Percentiles rank a stretch among this genome's conserved stretches.
Evolutionary conservation across 306 rosid species (phyloP).

Genomic region (Cucurbita moschata): DNA sequence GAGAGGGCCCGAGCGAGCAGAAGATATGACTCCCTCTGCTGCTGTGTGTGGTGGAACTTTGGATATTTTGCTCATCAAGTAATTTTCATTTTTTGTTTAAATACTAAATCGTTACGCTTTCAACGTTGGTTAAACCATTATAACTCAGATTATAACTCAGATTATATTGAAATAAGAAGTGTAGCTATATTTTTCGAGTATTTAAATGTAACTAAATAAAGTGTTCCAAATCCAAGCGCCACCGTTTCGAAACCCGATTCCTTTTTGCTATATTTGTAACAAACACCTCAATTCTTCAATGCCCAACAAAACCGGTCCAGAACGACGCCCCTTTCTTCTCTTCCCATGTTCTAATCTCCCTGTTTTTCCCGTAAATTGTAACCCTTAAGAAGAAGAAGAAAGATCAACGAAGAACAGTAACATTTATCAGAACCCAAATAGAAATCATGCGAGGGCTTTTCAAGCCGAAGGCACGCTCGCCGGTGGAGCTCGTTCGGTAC

Average conservation of each 20-base stretch:
- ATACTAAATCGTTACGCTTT: no score
- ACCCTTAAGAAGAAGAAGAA: background rate
- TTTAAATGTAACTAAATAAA: no score
- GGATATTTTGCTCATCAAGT: background rate
- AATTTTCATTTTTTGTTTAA: no score
- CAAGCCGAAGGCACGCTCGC: conserved; percentile 26
- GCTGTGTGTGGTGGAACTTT: conserved; percentile 27
- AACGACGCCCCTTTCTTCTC: background rate
- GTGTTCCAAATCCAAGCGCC: background rate
- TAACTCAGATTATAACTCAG: no score
- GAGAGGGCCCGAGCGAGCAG: background rate
- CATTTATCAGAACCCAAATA: background rate
- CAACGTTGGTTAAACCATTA: no score
- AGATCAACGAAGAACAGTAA: background rate
- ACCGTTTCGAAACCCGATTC: background rate
- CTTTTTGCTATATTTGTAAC: conserved; percentile 2
- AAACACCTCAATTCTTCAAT: conserved; percentile 1
- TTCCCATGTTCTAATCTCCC: background rate
- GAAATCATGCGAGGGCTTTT: conserved; percentile 22
- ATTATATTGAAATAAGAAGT: no score
- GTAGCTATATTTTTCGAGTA: no score
- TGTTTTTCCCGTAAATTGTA: background rate
- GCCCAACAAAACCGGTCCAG: conserved; percentile 12
- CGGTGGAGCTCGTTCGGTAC: conserved; percentile 31
- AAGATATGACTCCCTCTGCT: background rate